Base-by-base conservation (phyloP, 2,329 filamentous ascomycete genomes). In the Rutstroemia sp. region DNA sequence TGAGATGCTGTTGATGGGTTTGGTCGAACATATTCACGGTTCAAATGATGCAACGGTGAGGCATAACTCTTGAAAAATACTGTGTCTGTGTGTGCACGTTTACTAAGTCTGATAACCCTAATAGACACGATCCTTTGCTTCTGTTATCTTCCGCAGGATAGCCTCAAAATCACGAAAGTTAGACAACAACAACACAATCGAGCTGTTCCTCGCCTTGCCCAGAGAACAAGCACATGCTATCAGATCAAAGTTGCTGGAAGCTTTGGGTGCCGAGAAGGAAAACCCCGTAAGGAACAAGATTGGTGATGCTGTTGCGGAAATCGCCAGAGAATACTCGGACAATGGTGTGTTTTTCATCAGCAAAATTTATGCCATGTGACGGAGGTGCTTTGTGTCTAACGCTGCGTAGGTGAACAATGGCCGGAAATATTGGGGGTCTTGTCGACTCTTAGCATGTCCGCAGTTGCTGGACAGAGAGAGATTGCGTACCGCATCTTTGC, bases 401-500 rank as follows among this genome's bases (percentile, higher is more conserved):
- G 23, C 12, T 44, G 19, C 4, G 54, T 70, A 95, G 90, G 84
- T 65, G 84, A 94, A 61, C 78, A 84, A 69, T 99, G 94, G 94
- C 85, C 89, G 46, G 94, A 97, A 68, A 82, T 99, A 40, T 81
- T 99, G 27, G 84, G 83, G 39, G 84, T 87, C 19, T 80, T 99
- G 49, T 96, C 96, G 76, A 86, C 90, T 67, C 84, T 95, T 40
- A 97, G 92, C 73, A 91, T 95, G 72, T 92, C 90, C 21, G 77
- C 81, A 53, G 89, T 96, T 60, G 75, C 88, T 30, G 87, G 87
- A 62, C 88, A 95, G 75, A 86, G 94, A 61, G 94, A 97, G 75
- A 90, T 87, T 48, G 90, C 94, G 17, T 99, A 94, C 76, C 84
- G 94, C 60, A 94, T 99, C 67, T 96, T 99, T 71, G 87, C 92